Conservation (phyloP, 495 filamentous ascomycete species). For the Sphaerosporella brunnea region DNA sequence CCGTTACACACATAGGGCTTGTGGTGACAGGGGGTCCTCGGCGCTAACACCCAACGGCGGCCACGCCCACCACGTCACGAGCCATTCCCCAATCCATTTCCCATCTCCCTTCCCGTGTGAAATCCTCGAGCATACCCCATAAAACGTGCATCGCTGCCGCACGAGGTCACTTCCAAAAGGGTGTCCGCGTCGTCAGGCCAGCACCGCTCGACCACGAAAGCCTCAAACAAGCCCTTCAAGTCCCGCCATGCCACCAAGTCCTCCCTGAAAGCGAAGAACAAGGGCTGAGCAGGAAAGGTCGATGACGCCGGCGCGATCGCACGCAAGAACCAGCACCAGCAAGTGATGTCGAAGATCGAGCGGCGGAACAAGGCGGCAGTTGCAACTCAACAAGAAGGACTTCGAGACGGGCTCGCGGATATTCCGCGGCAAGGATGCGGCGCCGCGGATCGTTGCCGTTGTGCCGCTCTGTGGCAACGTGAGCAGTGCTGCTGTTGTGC, state of each 20-base stretch:
- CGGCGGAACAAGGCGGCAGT: conserved; percentile 85
- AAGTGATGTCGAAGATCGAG: conserved; percentile 92
- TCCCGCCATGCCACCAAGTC: conserved; percentile 76
- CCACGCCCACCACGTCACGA: too few species aligned
- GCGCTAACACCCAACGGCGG: too few species aligned
- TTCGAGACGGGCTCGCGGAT: conserved; percentile 55
- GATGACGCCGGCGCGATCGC: conserved; percentile 33
- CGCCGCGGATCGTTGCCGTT: conserved; percentile 79
- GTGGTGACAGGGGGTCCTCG: too few species aligned
- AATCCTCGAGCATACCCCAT: too few species aligned
- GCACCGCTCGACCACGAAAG: conserved; percentile 81
- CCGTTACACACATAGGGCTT: too few species aligned
- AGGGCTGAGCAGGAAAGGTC: conserved; percentile 41
- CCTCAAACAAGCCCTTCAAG: conserved; percentile 74
- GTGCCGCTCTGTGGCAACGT: conserved; percentile 62
- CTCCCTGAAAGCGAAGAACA: conserved; percentile 57
- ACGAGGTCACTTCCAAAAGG: too few species aligned
- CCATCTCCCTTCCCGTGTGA: too few species aligned
- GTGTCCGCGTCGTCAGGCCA: conserved; percentile 39
- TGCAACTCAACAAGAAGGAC: conserved; percentile 65
- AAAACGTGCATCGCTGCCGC: too few species aligned
- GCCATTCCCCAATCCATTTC: too few species aligned
- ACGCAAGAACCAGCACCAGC: conserved; percentile 82
- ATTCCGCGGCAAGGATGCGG: conserved; percentile 68
- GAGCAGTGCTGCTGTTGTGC: conserved; percentile 47